A percentile compares a stretch with the other conserved stretches of the same genome.
Conservation (phyloP, 2,329 filamentous ascomycete genomes). For the Apiospora hydei region DNA sequence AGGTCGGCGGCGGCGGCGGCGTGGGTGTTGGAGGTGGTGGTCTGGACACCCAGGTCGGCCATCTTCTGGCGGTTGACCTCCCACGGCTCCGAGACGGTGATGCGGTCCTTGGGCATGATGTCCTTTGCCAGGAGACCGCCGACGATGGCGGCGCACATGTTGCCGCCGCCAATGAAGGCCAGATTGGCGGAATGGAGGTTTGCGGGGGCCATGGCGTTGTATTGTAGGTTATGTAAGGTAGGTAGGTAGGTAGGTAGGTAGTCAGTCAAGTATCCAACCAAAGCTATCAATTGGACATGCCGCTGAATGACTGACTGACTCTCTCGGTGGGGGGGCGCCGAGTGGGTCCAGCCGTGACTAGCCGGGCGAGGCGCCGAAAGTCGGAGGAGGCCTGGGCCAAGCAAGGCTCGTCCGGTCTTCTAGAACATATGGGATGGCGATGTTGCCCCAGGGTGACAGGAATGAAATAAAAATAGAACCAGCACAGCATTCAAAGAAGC, state of each 20-base stretch:
- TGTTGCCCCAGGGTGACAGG: background rate
- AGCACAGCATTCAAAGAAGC: background rate
- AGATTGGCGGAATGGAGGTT: slow-evolving; percentile 1
- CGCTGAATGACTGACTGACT: background rate
- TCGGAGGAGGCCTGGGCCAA: background rate
- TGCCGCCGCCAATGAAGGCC: slow-evolving; percentile 52
- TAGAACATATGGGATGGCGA: too few relatives aligned
- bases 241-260: too few relatives aligned
- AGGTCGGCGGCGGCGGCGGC: slow-evolving; percentile 53
- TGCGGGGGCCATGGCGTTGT: background rate
- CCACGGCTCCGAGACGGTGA: slow-evolving; percentile 59
- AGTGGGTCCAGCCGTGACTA: slow-evolving; percentile 17
- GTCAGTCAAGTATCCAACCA: too few relatives aligned
- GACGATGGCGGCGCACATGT: slow-evolving; percentile 62
- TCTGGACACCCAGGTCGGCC: slow-evolving; percentile 52
- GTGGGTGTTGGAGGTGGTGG: slow-evolving; percentile 55
- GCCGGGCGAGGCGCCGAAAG: slow-evolving; percentile 7
- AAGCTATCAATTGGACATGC: background rate
- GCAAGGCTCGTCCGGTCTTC: background rate
- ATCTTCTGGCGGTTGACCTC: slow-evolving; percentile 60
- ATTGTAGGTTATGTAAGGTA: background rate
- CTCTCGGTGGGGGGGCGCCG: background rate
- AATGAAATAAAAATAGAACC: background rate
- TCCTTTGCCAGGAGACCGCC: slow-evolving; percentile 54
- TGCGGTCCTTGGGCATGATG: slow-evolving; percentile 49